Percentiles rank a stretch among this genome's conserved stretches.
phyloP scores from a whole-genome alignment of 2,329 filamentous ascomycete genomes.

The Alternaria panax region DNA sequence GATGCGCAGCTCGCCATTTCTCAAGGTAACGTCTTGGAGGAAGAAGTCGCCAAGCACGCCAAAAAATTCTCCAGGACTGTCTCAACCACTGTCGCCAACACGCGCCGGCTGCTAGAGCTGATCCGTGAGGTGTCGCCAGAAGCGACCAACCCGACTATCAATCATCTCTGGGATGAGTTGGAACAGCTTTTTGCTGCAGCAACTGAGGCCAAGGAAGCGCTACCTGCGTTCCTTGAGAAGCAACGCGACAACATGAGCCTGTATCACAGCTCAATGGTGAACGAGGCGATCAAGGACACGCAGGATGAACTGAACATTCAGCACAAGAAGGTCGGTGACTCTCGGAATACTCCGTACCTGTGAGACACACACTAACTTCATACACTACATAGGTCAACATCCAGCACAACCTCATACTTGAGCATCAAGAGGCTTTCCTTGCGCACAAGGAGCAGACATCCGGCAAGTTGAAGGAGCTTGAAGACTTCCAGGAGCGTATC shows the following conservation, averaged over 20 bases:
- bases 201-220: conserved; percentile 25
- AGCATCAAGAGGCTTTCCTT: conserved; percentile 38
- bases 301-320: conserved; percentile 37
- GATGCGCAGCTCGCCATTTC: conserved; percentile 34
- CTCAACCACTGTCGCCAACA: conserved; percentile 26
- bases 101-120: conserved; percentile 30
- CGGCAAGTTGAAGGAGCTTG: conserved; percentile 31
- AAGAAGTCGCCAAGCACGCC: conserved; percentile 32
- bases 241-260: conserved; percentile 40
- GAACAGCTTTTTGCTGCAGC: conserved; percentile 32
- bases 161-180: conserved; percentile 37
- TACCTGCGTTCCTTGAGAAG: conserved; percentile 37
- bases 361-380: not conserved
- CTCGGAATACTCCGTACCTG: not conserved
- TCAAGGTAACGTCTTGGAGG: conserved; percentile 27
- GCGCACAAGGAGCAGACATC: conserved; percentile 29
- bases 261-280: conserved; percentile 32
- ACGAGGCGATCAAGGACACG: conserved; percentile 31
- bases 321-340: conserved; percentile 30
- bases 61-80: conserved; percentile 25
- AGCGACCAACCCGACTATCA: conserved; percentile 21
- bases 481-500: conserved; percentile 30
- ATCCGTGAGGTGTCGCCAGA: conserved; percentile 29
- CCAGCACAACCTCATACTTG: conserved; percentile 37
- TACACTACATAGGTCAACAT: conserved; percentile 19